These are phyloP conservation scores for Plantago ovata DNA, from an alignment of 257 asterid species.

Conservation along the genomic window DNA sequence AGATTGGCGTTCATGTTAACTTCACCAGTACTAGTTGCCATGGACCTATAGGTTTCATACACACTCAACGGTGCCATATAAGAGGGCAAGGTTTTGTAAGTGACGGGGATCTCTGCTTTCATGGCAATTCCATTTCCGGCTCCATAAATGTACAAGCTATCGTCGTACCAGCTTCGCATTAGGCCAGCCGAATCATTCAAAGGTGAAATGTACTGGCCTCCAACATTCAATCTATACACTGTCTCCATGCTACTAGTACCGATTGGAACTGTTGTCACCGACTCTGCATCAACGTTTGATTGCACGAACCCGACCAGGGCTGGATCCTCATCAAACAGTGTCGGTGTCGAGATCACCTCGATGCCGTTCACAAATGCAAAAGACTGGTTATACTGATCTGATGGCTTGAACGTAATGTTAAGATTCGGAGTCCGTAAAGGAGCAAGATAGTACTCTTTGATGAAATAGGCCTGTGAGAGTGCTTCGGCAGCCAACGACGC, in stretches of 20 bases:
- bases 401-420: conserved; percentile 54
- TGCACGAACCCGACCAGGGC: conserved; percentile 35
- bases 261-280: conserved; percentile 33
- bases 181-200: conserved; percentile 60
- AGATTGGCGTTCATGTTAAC: conserved; percentile 48
- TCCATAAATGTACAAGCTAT: conserved; percentile 53
- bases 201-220: conserved; percentile 62
- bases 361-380: conserved; percentile 85
- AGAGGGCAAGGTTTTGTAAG: conserved; percentile 38
- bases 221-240: conserved; percentile 72
- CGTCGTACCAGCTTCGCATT: conserved; percentile 87
- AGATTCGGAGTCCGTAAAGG: conserved; percentile 36
- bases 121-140: conserved; percentile 41
- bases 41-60: conserved; percentile 46
- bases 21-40: conserved; percentile 45
- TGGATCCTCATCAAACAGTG: conserved; percentile 41
- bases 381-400: conserved; percentile 27
- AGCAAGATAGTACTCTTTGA: conserved; percentile 66
- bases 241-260: conserved; percentile 42
- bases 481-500: conserved; percentile 70
- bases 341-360: conserved; percentile 57
- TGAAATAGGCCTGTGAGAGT: conserved; percentile 68
- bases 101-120: conserved; percentile 25
- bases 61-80: conserved; percentile 66
- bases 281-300: conserved; percentile 14